Percentiles rank a stretch among this genome's conserved stretches.
Conservation (phyloP, 2,329 filamentous ascomycete species). For the Penicillium sp. region DNA sequence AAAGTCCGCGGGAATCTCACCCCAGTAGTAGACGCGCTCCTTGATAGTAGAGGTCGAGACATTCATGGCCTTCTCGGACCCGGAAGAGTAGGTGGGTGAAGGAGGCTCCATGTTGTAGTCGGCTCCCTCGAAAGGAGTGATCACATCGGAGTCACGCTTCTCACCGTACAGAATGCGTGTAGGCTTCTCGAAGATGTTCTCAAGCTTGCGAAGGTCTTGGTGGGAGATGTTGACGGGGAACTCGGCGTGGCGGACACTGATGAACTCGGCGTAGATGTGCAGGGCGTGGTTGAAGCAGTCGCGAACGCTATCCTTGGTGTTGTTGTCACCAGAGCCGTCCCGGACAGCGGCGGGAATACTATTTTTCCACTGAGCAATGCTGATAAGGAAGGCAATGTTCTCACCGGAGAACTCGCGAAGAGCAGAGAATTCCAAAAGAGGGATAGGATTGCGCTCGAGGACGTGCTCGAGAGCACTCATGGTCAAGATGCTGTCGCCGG, state of each 20-base stretch:
- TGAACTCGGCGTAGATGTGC: slow-evolving; percentile 60
- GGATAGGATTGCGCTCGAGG: slow-evolving; percentile 51
- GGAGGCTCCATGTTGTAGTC: slow-evolving; percentile 23
- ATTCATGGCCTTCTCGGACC: slow-evolving; percentile 22
- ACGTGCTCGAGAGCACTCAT: slow-evolving; percentile 64
- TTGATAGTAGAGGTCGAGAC: slow-evolving; percentile 19
- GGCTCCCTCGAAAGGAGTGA: slow-evolving; percentile 33
- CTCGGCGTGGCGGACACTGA: slow-evolving; percentile 60
- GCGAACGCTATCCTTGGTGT: not conserved
- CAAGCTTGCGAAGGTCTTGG: slow-evolving; percentile 53
- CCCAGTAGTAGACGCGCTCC: slow-evolving; percentile 33
- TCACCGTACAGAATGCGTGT: slow-evolving; percentile 43
- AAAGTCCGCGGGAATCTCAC: slow-evolving; percentile 47
- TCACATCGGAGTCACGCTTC: slow-evolving; percentile 43
- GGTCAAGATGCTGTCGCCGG: slow-evolving; percentile 52
- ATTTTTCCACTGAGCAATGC: slow-evolving; percentile 58
- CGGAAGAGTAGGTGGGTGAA: slow-evolving; percentile 19
- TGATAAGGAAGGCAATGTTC: slow-evolving; percentile 65
- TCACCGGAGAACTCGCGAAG: slow-evolving; percentile 67
- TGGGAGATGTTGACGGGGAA: slow-evolving; percentile 67
- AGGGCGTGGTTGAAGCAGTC: slow-evolving; percentile 58
- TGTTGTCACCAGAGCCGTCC: slow-evolving; percentile 10
- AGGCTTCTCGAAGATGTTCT: slow-evolving; percentile 56
- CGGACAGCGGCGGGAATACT: slow-evolving; percentile 22
- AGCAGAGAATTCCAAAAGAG: slow-evolving; percentile 64